Evolutionary conservation across 2,329 filamentous ascomycete species (phyloP), one percentile per base, ranked within the genome.

Genomic region (Pseudogymnoascus sp.): DNA sequence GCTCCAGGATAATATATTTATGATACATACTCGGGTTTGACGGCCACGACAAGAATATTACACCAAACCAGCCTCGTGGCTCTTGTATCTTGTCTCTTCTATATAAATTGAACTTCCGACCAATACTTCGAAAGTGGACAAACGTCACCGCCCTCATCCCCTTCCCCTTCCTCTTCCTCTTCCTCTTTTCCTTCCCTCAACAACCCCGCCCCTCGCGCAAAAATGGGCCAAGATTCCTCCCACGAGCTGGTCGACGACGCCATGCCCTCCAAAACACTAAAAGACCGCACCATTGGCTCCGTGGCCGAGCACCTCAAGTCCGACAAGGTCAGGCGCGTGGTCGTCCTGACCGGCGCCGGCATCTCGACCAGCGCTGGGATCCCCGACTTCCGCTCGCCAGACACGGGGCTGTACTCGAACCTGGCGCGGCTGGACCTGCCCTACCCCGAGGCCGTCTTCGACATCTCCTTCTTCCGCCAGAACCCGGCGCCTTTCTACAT

Each of bases 321-420:
- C 67, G 88, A 85, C 48, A 73, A 79, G 56, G 84, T 80, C 33
- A 81, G 81, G 67, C 81, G 80, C 57, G 88, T 99, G 61, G 90
- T 95, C 21, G 88, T 96, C 63, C 84, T 97, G 83, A 91, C 89
- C 2, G 92, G 92, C 61, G 92, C 92, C 10, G 92, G 92, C 55
- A 95, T 96, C 66, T 90, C 86, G 28, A 92, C 89, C 0, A 80
- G 82, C 8, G 83, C 83, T 60, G 84, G 84, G 61, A 86, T 99
- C 63, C 94, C 94, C 63, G 94, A 99, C 74, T 99, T 97, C 72
- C 82, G 94, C 64, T 95, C 91, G 1, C 92, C 92, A 63, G 88
- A 90, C 61, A 97, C 92, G 0, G 94, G 94, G 2, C 82, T 99
- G 9, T 99, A 99, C 73, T 86, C 90, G 67, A 97, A 97, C 69